These are phyloP conservation scores for Chlamydomonas reinhardtii DNA, from an alignment of 163 green algal genomes.

Conservation along the genomic window DNA sequence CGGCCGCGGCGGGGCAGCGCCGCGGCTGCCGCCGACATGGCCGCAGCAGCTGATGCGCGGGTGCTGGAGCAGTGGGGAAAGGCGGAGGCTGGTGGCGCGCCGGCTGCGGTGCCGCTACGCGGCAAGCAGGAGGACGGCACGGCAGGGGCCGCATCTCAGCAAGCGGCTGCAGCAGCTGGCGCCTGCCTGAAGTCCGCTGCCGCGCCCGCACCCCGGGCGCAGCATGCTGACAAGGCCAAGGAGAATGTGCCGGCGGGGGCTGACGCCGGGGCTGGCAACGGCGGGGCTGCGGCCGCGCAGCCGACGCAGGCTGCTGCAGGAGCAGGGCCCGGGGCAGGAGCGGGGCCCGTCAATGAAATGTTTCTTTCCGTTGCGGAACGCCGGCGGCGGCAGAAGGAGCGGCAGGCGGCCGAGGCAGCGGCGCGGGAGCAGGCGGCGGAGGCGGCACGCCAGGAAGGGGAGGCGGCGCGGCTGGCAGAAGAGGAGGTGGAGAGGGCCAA, in stretches of 20 bases:
- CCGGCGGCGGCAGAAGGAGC: slow-evolving; percentile 18
- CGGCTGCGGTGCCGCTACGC: too few relatives aligned
- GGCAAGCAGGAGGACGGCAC: too few relatives aligned
- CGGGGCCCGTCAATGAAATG: slow-evolving; percentile 25
- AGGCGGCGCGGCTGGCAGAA: not conserved
- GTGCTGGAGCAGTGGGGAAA: too few relatives aligned
- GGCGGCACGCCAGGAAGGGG: slow-evolving; percentile 1
- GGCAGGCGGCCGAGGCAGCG: slow-evolving; percentile 20
- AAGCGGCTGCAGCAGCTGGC: too few relatives aligned
- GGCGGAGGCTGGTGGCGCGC: too few relatives aligned
- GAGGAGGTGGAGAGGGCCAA: not conserved
- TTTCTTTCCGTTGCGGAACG: slow-evolving; percentile 37
- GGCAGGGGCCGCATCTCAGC: too few relatives aligned
- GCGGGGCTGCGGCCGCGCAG: not conserved
- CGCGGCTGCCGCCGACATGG: too few relatives aligned
- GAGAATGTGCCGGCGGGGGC: not conserved
- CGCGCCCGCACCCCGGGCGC: too few relatives aligned
- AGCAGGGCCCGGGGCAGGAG: not conserved
- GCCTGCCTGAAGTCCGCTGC: too few relatives aligned
- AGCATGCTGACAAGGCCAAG: not conserved
- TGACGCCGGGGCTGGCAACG: not conserved
- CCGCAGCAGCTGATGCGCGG: too few relatives aligned
- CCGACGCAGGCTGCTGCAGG: not conserved
- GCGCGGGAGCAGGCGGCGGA: not conserved
- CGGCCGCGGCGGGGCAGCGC: too few relatives aligned